These are phyloP conservation scores for Zasmidium cellare DNA, from an alignment of 2,329 filamentous ascomycete genomes.

Conservation along the genomic window DNA sequence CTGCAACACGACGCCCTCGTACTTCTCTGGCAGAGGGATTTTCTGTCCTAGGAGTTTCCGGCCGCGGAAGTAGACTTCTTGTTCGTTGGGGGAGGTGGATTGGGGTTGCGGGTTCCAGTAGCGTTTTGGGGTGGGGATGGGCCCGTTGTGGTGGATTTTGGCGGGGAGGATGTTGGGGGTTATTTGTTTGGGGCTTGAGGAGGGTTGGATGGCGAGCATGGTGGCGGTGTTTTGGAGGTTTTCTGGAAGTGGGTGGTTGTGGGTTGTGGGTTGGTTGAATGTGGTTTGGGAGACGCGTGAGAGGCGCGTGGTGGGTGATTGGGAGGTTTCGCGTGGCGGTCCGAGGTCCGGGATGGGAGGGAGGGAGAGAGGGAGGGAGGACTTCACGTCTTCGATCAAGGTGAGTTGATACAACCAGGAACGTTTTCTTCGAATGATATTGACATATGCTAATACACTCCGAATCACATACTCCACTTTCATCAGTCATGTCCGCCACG, in stretches of 20 bases:
- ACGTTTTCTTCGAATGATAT: too few relatives aligned
- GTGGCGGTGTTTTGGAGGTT: not conserved
- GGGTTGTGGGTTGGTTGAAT: not conserved
- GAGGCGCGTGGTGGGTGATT: not conserved
- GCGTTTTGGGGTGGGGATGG: slow-evolving; percentile 60
- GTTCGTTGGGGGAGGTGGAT: slow-evolving; percentile 6
- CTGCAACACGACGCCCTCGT: slow-evolving; percentile 48
- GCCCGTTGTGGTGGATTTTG: slow-evolving; percentile 74
- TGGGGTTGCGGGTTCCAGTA: slow-evolving; percentile 66
- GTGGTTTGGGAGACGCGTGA: not conserved
- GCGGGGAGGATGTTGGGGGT: slow-evolving; percentile 77
- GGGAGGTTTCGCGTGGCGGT: not conserved
- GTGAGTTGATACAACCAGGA: too few relatives aligned
- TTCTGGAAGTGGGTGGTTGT: not conserved
- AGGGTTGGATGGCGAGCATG: slow-evolving; percentile 48
- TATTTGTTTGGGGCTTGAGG: slow-evolving; percentile 29
- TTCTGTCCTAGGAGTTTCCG: slow-evolving; percentile 71
- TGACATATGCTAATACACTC: too few relatives aligned
- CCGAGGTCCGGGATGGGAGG: too few relatives aligned
- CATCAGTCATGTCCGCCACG: too few relatives aligned
- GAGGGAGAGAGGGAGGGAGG: not conserved
- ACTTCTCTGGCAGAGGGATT: slow-evolving; percentile 68
- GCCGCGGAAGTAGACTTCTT: slow-evolving; percentile 69
- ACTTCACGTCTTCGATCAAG: too few relatives aligned
- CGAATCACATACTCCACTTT: too few relatives aligned